These are phyloP conservation scores for Candida arabinofermentans DNA, from an alignment of 805 yeast species.

Conservation along the genomic window DNA sequence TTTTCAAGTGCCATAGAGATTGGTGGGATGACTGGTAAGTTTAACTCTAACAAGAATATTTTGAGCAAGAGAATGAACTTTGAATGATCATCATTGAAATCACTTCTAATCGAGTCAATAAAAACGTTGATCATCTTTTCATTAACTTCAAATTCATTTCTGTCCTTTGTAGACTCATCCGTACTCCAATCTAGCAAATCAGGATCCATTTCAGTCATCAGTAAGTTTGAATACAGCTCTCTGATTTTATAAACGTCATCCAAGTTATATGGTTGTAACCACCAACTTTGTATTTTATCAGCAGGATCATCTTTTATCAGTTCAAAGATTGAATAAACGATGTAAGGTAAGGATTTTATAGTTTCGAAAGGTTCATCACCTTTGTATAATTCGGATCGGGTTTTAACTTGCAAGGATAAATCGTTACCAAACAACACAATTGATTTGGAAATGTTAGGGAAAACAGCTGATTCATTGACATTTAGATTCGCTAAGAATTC, in stretches of 20 bases:
- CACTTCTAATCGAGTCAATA: constrained; percentile 1
- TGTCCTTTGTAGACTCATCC: background rate
- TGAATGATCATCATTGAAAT: constrained; percentile 3
- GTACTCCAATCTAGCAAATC: constrained; percentile 3
- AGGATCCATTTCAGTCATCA: constrained; percentile 6
- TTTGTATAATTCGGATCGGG: background rate
- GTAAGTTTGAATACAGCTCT: constrained; percentile 2
- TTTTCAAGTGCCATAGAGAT: constrained; percentile 10
- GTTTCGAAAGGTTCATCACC: background rate
- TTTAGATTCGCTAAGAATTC: constrained; percentile 8
- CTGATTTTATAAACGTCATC: constrained; percentile 9
- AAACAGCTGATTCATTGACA: constrained; percentile 6
- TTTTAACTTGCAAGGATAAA: constrained; percentile 31
- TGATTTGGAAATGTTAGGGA: constrained; percentile 8
- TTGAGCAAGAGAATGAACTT: constrained; percentile 12
- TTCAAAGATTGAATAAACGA: constrained; percentile 36
- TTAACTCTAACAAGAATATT: constrained; percentile 10
- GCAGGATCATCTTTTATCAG: constrained; percentile 4
- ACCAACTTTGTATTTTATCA: constrained; percentile 1
- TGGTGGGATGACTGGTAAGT: constrained; percentile 11
- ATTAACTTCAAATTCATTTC: constrained; percentile 1
- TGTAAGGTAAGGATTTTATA: constrained; percentile 38
- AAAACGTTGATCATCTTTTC: constrained; percentile 4
- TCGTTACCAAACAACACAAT: constrained; percentile 9
- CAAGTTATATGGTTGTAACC: constrained; percentile 11